These are phyloP conservation scores for Elaeis oleifera DNA, from an alignment of 202 grass and related monocot species.

Conservation along the genomic window DNA sequence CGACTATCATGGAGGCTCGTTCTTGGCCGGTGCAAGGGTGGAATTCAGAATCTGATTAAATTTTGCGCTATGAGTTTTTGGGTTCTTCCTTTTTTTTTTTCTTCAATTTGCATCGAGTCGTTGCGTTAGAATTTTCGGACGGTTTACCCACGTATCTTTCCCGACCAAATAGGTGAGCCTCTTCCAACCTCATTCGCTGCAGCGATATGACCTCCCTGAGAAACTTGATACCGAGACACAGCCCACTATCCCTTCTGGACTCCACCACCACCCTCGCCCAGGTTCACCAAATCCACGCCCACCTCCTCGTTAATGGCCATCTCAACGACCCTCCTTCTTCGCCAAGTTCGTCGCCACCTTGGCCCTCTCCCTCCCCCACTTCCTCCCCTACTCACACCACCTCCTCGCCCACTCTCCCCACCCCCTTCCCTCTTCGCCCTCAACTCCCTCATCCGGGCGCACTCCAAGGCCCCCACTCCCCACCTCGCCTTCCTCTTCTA, in stretches of 20 bases:
- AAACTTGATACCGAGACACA: slow-evolving; percentile 3
- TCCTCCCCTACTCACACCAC: slow-evolving; percentile 37
- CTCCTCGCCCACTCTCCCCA: slow-evolving; percentile 31
- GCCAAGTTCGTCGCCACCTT: slow-evolving; percentile 26
- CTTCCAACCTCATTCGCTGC: no score
- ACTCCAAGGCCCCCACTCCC: slow-evolving; percentile 32
- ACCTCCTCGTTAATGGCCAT: slow-evolving; percentile 41
- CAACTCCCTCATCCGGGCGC: slow-evolving; percentile 46
- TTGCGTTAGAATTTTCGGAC: no score
- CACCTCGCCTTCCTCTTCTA: slow-evolving; percentile 38
- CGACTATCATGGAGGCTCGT: no score
- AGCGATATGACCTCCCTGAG: neutral
- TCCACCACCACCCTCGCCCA: slow-evolving; percentile 21
- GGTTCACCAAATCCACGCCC: slow-evolving; percentile 50
- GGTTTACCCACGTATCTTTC: no score
- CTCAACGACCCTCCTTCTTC: slow-evolving; percentile 27
- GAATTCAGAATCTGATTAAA: no score
- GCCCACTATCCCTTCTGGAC: slow-evolving; percentile 20
- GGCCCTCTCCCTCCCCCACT: slow-evolving; percentile 11
- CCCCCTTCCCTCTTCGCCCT: slow-evolving; percentile 31
- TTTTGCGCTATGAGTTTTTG: no score
- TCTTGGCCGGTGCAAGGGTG: no score
- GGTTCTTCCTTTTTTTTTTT: no score
- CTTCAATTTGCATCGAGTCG: no score
- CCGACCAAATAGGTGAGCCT: no score